phyloP scores from a whole-genome alignment of 176 grass and related monocot genomes.

The Melocanna baccifera region DNA sequence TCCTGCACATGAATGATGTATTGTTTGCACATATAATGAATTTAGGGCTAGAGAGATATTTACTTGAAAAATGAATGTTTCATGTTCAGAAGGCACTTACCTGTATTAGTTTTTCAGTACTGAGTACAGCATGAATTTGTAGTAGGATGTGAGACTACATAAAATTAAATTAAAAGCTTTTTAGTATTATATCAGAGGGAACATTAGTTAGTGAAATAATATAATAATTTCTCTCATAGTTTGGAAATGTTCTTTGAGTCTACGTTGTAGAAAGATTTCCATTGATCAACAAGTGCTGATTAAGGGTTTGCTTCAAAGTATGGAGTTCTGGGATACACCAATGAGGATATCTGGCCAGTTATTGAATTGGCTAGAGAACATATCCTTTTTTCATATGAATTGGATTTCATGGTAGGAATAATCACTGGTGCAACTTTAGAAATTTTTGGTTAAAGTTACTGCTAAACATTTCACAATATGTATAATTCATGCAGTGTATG shows the following conservation, averaged over 20 bases:
- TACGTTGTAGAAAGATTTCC: constrained; percentile 4
- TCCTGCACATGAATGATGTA: neutral
- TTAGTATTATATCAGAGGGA: neutral
- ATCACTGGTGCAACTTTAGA: neutral
- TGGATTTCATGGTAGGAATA: neutral
- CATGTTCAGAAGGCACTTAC: neutral
- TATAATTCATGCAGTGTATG: neutral
- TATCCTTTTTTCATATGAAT: neutral
- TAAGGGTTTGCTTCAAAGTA: constrained; percentile 13
- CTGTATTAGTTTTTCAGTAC: neutral
- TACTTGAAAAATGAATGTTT: constrained; percentile 10
- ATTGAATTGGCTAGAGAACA: neutral
- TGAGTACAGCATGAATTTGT: neutral
- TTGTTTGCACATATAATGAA: neutral
- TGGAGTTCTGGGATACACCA: neutral
- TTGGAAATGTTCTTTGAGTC: neutral
- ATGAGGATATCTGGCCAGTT: neutral
- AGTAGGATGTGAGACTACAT: neutral
- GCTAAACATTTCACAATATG: neutral
- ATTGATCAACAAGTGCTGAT: neutral
- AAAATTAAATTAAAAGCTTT: neutral
- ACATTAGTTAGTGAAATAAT: neutral
- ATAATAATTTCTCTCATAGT: neutral
- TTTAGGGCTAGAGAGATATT: neutral
- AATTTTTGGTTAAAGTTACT: neutral